Evolutionary conservation across 2,329 filamentous ascomycete genomes (phyloP), one percentile per base, ranked within the genome.

Genomic region (Colletotrichum orchidophilum): DNA sequence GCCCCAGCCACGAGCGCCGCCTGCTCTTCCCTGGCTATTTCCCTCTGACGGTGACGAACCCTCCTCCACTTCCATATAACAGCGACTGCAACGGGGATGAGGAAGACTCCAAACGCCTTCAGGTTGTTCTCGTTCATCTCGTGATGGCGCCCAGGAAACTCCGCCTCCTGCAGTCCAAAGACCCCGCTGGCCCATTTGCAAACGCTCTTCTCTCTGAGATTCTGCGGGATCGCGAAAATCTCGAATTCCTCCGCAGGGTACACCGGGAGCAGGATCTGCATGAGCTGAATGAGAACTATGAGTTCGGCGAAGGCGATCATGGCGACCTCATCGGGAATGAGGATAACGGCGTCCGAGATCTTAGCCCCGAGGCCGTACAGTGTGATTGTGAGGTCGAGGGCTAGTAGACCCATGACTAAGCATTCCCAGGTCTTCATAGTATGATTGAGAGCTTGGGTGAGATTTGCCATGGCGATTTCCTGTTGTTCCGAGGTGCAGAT

Each of bases 241-340:
- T 57, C 63, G 13, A 31, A 67, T 0, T 57, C 58, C 6, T 27
- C 29, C 0, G 26, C 50, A 1, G 68, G 33, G 15, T 68, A 68
- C 3, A 33, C 57, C 2, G 68, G 63, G 3, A 71, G 58, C 1
- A 68, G 0, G 0, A 71, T 33, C 12, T 63, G 63, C 18, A 71
- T 53, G 0, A 68, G 58, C 52, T 71, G 68, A 3, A 68, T 15
- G 9, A 71, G 52, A 5, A 68, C 35, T 1, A 71, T 4, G 1
- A 71, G 63, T 42, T 71, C 68, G 6, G 57, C 46, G 42, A 68
- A 55, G 13, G 64, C 64, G n/a, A 67, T 8, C 0, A 67, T 58
- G 15, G 42, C 33, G 1, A 29, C 26, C 13, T 42, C 58, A 1
- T 59, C 18, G 3, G 50, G 21, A 12, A 35, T 2, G 0, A 31